Base-by-base conservation (phyloP, 805 yeast species). In the Candida orba region DNA sequence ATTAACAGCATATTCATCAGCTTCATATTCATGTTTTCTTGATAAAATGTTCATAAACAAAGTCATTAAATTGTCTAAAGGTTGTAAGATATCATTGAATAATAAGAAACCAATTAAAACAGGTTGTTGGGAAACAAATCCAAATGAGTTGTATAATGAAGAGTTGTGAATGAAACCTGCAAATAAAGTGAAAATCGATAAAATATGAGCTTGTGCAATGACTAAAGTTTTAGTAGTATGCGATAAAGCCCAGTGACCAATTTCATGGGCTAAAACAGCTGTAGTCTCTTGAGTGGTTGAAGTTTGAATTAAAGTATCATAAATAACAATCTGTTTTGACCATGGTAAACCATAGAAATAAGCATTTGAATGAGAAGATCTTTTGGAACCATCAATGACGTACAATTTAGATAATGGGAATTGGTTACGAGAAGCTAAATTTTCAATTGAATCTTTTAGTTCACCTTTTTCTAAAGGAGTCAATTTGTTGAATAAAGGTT, bases 251-350 rank as follows among this genome's bases (percentile, higher is more conserved):
- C 99, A 93, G 64, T 93, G 99, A 41, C 99, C 99, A 53, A 93
- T 83, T 69, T 93, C 99, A 60, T 93, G 99, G n/a, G 95, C 98
- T 51, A 91, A 72, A 1, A 93, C 96, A 41, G 98, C 97, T 41
- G 89, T 87, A 34, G 89, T 86, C 65, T 93, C 95, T 36, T 74
- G 76, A 25, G 78, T 75, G 27, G 89, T 67, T 30, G 89, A 81
- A 46, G 86, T 83, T 48, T 85, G 79, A 51, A 93, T 82, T 67
- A 93, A 75, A 9, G 97, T 93, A 57, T 93, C 99, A 60, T 73
- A 93, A 36, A 93, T 75, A 41, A 93, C 98, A 67, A 93, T 93
- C 65, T 90, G 91, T 67, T 93, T 93, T 45, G 88, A 81, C 91
- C 97, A 91, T 34, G 99, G 99, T 56, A 93, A 73, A 6, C 99